Base-by-base conservation (phyloP, 192 early-diverging fungal genomes). In the Bifiguratus adelaidae region DNA sequence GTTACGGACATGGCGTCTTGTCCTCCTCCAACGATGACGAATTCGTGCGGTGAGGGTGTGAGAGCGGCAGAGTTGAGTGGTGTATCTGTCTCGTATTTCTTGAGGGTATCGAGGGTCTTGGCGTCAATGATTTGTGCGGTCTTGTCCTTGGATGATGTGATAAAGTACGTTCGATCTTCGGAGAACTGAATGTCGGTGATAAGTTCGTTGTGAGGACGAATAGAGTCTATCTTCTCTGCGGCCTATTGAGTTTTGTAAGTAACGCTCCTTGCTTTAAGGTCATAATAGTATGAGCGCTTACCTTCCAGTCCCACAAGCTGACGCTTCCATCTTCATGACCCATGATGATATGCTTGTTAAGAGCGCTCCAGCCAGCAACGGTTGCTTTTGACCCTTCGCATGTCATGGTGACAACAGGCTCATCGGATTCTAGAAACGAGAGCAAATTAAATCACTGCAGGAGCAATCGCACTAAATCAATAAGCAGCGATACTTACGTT, bases 1-100 rank as follows among this genome's bases (percentile, higher is more conserved):
- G 96, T 97, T 41, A 99, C 96, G 55, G 79, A 68, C 89, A 94
- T 96, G 32, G 96, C 94, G 59, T 95, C 92, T 71, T 99, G 96
- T 56, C 96, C 96, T 77, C 96, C 96, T 47, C 96, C 96, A 30
- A 91, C 63, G 48, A 89, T 73, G 20, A 91, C 85, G 58, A 87
- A 78, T 37, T 89, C 81, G 64, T 87, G 81, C 33, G 65, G 53
- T 41, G 74, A 79, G 24, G 96, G 96, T 23, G 88, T 91, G 35
- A 99, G 76, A 1, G 84, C 62, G 2, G 96, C 96, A 19, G 91
- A 84, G 74, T 97, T 99, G 48, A 97, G 75, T 11, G 85, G 83
- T 20, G 91, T 85, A 56, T 91, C 85, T 5, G 92, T 84, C 36
- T 68, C 63, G 63, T 81, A 99, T 40, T 67, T 71, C 74, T 96